phyloP scores from a whole-genome alignment of 345 rosid species.

The Linum usitatissimum region DNA sequence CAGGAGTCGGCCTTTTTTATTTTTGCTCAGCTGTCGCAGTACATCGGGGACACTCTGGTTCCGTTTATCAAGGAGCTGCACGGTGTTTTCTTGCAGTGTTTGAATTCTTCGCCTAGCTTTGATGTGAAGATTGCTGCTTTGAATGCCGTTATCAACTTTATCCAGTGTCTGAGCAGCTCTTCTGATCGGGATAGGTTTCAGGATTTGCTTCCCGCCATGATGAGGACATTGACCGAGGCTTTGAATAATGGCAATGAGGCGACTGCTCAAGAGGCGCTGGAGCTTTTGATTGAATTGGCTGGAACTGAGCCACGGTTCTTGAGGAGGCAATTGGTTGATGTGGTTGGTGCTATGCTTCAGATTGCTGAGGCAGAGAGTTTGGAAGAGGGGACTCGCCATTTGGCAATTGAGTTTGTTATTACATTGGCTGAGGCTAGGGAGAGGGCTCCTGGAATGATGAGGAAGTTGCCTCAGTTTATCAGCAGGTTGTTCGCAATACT shows the following conservation, averaged over 20 bases:
- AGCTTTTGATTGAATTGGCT: slow-evolving; percentile 87
- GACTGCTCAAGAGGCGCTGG: slow-evolving; percentile 92
- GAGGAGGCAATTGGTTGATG: slow-evolving; percentile 79
- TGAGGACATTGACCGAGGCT: slow-evolving; percentile 84
- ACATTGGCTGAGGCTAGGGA: slow-evolving; percentile 95
- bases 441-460: slow-evolving; percentile 99
- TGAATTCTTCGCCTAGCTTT: slow-evolving; percentile 41
- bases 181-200: slow-evolving; percentile 90
- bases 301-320: slow-evolving; percentile 91
- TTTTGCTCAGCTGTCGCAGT: slow-evolving; percentile 84
- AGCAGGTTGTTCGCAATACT: slow-evolving; percentile 73
- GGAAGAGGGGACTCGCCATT: slow-evolving; percentile 86
- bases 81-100: slow-evolving; percentile 64
- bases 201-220: slow-evolving; percentile 89
- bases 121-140: slow-evolving; percentile 93
- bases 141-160: slow-evolving; percentile 85
- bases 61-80: slow-evolving; percentile 81
- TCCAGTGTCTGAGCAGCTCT: slow-evolving; percentile 63
- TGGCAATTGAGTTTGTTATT: slow-evolving; percentile 90
- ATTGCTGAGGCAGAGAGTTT: slow-evolving; percentile 89
- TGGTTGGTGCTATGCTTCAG: slow-evolving; percentile 91
- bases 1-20: slow-evolving; percentile 92
- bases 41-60: slow-evolving; percentile 68
- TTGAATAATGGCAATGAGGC: slow-evolving; percentile 84
- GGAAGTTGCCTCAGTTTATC: slow-evolving; percentile 93